Evolutionary conservation across 208 protist genomes (phyloP), one percentile per base, ranked within the genome.

Genomic region (Phytomonas francai): DNA sequence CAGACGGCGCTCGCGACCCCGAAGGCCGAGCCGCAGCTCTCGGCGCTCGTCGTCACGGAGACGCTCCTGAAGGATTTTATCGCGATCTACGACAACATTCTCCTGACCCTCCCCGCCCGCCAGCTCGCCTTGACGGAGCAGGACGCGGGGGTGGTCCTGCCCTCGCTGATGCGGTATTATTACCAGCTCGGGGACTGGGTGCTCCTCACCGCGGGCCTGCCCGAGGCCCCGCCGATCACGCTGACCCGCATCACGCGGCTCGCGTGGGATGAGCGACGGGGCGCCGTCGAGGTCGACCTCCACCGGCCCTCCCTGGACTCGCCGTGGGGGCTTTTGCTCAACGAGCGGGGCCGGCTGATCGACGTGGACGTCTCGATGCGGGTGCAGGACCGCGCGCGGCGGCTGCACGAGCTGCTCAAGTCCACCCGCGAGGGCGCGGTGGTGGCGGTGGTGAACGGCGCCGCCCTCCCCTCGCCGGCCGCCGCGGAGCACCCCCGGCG

Each of bases 311-410:
- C 78, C 25, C 9, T 68, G 16, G 58, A 69, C 33, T 74, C 76
- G 11, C 74, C 87, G 27, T 88, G 79, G 82, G 87, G 87, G 4
- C 67, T 93, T 33, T 68, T 93, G 59, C 81, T 93, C 64, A 93
- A 87, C 71, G 81, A 88, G 58, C 72, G 74, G 42, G 80, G 76
- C 25, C 61, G 65, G 1, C 63, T 93, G 34, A 77, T 93, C 14
- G 84, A 82, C 59, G 71, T 93, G 31, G 87, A 93, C 62, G 70
- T 82, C 22, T 65, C 75, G 16, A 66, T 93, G 65, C 87, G 87
- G 22, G 68, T 78, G 14, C 76, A 73, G 32, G 59, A 73, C 6
- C 71, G 73, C 34, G 82, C 80, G 9, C 73, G 75, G 31, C 64
- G 81, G 68, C 57, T 90, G 33, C 81, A 90, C 64, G 77, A 75